Percentiles rank a stretch among this genome's conserved stretches.
phyloP scores from a whole-genome alignment of 2,329 filamentous ascomycete species.

The Diaporthe vexans region DNA sequence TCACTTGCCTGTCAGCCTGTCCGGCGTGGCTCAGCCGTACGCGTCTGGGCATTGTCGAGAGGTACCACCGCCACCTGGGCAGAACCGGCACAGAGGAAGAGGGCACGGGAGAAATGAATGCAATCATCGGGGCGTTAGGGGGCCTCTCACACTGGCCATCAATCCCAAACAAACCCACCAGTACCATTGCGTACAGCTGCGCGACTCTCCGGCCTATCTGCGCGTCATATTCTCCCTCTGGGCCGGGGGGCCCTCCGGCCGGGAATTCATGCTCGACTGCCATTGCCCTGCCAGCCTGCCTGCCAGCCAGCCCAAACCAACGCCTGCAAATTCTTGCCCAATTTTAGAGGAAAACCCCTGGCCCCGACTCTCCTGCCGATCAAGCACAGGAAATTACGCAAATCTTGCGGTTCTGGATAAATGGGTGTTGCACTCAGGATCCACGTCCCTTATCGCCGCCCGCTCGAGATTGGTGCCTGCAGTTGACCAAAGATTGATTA shows the following conservation, averaged over 20 bases:
- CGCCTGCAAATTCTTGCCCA: conserved; percentile 9
- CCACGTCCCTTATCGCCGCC: conserved; percentile 7
- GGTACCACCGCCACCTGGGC: not conserved
- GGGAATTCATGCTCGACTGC: conserved; percentile 31
- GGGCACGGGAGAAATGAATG: not conserved
- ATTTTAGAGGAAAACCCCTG: conserved; percentile 7
- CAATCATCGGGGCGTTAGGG: conserved; percentile 22
- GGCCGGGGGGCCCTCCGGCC: conserved; percentile 14
- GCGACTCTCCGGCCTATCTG: conserved; percentile 18
- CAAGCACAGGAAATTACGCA: conserved; percentile 33
- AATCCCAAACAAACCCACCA: conserved; percentile 33
- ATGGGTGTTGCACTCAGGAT: conserved; percentile 13
- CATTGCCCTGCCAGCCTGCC: not conserved
- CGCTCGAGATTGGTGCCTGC: conserved; percentile 4
- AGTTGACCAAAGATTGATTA: conserved; percentile 13
- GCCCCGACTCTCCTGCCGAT: conserved; percentile 22
- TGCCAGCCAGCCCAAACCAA: not conserved
- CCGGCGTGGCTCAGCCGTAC: conserved; percentile 19
- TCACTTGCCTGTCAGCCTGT: conserved; percentile 27
- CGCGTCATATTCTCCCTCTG: conserved; percentile 25
- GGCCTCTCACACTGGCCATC: conserved; percentile 15
- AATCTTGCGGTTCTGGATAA: conserved; percentile 32
- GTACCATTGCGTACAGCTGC: conserved; percentile 28
- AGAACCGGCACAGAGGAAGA: not conserved
- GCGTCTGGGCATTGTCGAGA: conserved; percentile 8